A percentile compares a stretch with the other conserved stretches of the same genome.
Evolutionary conservation across 176 grass and related monocot genomes (phyloP).

Genomic region (Rhynchospora breviuscula): DNA sequence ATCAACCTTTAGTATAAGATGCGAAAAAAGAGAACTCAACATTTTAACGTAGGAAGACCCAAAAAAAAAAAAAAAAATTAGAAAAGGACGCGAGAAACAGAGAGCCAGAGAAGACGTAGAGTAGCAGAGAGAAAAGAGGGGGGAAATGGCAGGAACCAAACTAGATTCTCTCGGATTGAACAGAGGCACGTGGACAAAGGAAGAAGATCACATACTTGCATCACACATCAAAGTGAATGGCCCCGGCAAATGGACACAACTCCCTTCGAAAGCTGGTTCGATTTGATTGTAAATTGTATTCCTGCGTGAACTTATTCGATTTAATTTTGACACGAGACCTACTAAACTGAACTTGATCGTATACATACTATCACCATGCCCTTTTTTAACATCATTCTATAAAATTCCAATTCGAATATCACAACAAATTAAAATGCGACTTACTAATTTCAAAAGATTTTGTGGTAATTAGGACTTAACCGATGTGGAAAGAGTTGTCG

Average conservation of each 20-base stretch:
- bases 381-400: background rate
- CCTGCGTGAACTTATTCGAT: background rate
- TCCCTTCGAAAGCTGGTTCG: constrained; percentile 34
- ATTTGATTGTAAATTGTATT: background rate
- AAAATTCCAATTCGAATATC: background rate
- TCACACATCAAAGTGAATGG: constrained; percentile 26
- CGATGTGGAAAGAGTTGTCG: constrained; percentile 41
- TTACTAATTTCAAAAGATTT: background rate
- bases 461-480: constrained; percentile 10
- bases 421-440: background rate
- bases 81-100: background rate
- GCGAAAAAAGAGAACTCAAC: background rate
- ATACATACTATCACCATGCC: background rate
- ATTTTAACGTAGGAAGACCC: background rate
- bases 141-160: constrained; percentile 6
- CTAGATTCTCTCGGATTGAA: constrained; percentile 15
- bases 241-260: constrained; percentile 26
- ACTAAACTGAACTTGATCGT: background rate
- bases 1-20: background rate
- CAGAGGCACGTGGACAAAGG: constrained; percentile 28
- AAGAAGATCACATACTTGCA: constrained; percentile 31
- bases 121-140: background rate
- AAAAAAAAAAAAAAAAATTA: no score
- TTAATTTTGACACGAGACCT: background rate
- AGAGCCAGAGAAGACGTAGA: background rate